Percentiles rank a stretch among this genome's conserved stretches.
These are phyloP conservation scores for Amphibolis antarctica DNA, from an alignment of 106 monocot genomes.

Conservation along the genomic window DNA sequence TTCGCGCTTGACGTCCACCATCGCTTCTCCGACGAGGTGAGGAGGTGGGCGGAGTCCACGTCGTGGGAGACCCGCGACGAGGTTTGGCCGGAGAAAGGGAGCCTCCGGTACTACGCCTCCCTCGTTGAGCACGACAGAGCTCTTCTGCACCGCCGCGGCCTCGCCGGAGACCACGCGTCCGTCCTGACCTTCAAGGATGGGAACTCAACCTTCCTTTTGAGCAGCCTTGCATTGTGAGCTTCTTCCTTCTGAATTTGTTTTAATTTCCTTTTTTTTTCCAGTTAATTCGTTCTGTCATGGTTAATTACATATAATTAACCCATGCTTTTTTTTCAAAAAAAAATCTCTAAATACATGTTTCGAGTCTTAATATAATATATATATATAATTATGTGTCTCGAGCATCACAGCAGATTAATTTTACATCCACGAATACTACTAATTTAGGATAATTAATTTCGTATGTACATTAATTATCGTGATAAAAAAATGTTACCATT, in stretches of 20 bases:
- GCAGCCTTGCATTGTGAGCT: slow-evolving; percentile 45
- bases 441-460: no score
- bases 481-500: no score
- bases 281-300: no score
- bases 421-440: no score
- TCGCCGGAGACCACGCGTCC: neutral
- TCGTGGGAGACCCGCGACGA: neutral
- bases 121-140: slow-evolving; percentile 39
- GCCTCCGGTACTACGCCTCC: slow-evolving; percentile 40
- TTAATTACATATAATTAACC: no score
- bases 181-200: slow-evolving; percentile 34
- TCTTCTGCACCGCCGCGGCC: slow-evolving; percentile 25
- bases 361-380: no score
- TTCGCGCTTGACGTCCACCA: slow-evolving; percentile 63
- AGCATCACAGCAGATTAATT: no score
- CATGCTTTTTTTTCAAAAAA: no score
- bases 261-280: no score
- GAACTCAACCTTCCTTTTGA: slow-evolving; percentile 29
- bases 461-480: no score
- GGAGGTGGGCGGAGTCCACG: slow-evolving; percentile 33
- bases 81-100: slow-evolving; percentile 30
- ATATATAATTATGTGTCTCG: no score
- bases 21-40: slow-evolving; percentile 58
- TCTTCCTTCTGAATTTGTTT: neutral
- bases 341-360: no score